These are phyloP conservation scores for Mycena olivaceomarginata DNA, from an alignment of 768 basidiomycete species.

Conservation along the genomic window DNA sequence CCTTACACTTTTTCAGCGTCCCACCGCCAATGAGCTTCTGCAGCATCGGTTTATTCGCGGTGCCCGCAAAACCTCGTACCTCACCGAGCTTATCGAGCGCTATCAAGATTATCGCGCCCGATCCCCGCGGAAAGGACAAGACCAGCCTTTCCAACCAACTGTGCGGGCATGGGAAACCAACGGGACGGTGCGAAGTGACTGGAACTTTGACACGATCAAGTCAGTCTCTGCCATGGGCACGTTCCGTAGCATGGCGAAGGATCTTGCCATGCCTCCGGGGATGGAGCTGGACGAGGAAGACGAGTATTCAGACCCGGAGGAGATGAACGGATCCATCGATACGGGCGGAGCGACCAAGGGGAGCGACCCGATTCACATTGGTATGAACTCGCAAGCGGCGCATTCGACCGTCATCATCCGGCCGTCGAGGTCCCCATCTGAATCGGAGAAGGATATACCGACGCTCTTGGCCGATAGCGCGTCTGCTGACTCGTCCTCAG, in stretches of 20 bases:
- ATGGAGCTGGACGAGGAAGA: conserved; percentile 72
- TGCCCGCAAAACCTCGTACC: conserved; percentile 88
- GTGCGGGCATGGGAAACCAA: conserved; percentile 82
- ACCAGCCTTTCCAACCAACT: conserved; percentile 74
- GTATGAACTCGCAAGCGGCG: conserved; percentile 71
- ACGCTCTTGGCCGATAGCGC: conserved; percentile 60
- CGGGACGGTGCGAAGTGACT: conserved; percentile 91
- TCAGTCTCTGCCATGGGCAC: conserved; percentile 86
- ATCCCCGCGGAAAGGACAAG: conserved; percentile 72
- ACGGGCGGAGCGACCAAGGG: conserved; percentile 80
- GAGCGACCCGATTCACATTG: conserved; percentile 69
- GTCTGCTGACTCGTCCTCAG: conserved; percentile 66
- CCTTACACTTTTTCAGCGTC: conserved; percentile 75
- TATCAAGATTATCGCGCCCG: conserved; percentile 85
- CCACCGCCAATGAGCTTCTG: conserved; percentile 92
- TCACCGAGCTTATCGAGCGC: conserved; percentile 92
- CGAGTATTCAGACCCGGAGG: conserved; percentile 67
- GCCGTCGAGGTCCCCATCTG: conserved; percentile 54
- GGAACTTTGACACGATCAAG: conserved; percentile 95
- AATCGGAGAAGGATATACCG: conserved; percentile 64
- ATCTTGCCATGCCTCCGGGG: conserved; percentile 73
- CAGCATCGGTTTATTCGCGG: conserved; percentile 94
- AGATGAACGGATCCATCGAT: conserved; percentile 69
- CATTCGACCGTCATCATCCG: conserved; percentile 86
- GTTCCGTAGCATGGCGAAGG: conserved; percentile 82